phyloP scores from a whole-genome alignment of 179 eudicot species.

The Beta macrorhiza region DNA sequence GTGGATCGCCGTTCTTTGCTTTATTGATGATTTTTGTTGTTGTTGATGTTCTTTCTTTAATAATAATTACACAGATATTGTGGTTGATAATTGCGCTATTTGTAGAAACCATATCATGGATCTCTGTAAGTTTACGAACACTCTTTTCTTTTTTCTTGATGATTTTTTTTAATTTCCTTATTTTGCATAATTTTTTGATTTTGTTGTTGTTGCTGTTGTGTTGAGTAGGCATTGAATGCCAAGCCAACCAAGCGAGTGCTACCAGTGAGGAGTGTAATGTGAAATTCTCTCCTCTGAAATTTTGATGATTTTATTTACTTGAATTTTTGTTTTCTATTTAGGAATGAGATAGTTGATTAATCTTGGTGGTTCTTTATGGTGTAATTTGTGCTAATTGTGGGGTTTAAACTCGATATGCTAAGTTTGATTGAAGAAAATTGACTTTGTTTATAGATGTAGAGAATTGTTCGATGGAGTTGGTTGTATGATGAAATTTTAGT shows the following conservation, averaged over 20 bases:
- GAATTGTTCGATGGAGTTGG: neutral
- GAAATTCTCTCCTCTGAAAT: constrained; percentile 16
- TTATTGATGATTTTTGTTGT: neutral
- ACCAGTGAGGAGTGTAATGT: constrained; percentile 93
- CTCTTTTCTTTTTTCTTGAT: neutral
- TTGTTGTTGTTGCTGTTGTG: neutral
- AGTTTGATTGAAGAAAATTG: neutral
- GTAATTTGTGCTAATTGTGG: neutral
- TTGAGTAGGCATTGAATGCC: constrained; percentile 65
- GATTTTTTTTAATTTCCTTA: too few species aligned
- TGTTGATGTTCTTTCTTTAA: constrained; percentile 13
- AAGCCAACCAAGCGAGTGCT: constrained; percentile 84
- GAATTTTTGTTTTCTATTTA: neutral
- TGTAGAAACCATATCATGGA: constrained; percentile 94
- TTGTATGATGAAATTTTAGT: neutral
- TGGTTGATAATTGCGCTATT: constrained; percentile 84
- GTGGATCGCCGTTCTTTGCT: too few species aligned
- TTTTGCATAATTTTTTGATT: neutral
- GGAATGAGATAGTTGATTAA: neutral
- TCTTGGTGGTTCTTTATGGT: neutral
- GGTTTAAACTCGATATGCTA: neutral
- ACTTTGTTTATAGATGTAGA: neutral
- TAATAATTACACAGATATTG: constrained; percentile 50
- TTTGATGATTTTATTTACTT: neutral
- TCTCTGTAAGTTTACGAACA: constrained; percentile 54